phyloP scores from a whole-genome alignment of 2,329 filamentous ascomycete species.

The Fusarium veterinarium region DNA sequence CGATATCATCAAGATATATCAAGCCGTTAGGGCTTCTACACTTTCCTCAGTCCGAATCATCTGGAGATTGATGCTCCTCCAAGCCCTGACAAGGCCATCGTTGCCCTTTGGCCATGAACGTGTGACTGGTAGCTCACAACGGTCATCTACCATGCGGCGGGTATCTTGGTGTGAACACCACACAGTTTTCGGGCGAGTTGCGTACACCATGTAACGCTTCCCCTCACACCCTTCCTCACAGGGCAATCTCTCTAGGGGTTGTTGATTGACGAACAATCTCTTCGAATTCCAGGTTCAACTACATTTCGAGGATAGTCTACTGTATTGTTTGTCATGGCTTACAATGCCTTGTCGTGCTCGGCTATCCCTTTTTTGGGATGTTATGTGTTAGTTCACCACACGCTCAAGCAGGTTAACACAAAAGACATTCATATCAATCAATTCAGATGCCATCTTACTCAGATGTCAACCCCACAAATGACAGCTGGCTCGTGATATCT shows the following conservation, averaged over 20 bases:
- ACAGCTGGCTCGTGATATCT: conserved; percentile 38
- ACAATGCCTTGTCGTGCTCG: conserved; percentile 5
- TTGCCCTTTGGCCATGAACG: not conserved
- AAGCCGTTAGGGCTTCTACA: not conserved
- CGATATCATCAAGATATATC: not conserved
- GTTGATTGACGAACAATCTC: conserved; percentile 6
- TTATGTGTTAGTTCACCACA: conserved; percentile 4
- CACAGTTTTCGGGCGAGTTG: conserved; percentile 21
- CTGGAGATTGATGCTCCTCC: not conserved
- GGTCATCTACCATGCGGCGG: conserved; percentile 13
- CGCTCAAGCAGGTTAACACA: conserved; percentile 8
- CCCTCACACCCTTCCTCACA: conserved; percentile 17
- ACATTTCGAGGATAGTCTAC: not conserved
- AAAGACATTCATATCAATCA: conserved; percentile 14
- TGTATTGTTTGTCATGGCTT: conserved; percentile 31
- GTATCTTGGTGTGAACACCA: conserved; percentile 35
- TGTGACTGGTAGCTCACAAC: conserved; percentile 29
- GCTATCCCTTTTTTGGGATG: conserved; percentile 7
- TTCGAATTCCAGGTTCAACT: conserved; percentile 5
- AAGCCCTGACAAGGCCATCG: not conserved
- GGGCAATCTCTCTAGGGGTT: conserved; percentile 7
- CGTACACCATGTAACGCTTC: conserved; percentile 31
- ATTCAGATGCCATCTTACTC: conserved; percentile 20
- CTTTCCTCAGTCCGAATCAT: not conserved
- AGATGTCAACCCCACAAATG: conserved; percentile 30